phyloP scores from a whole-genome alignment of 495 filamentous ascomycete genomes.

The Hyaloscypha finlandica region DNA sequence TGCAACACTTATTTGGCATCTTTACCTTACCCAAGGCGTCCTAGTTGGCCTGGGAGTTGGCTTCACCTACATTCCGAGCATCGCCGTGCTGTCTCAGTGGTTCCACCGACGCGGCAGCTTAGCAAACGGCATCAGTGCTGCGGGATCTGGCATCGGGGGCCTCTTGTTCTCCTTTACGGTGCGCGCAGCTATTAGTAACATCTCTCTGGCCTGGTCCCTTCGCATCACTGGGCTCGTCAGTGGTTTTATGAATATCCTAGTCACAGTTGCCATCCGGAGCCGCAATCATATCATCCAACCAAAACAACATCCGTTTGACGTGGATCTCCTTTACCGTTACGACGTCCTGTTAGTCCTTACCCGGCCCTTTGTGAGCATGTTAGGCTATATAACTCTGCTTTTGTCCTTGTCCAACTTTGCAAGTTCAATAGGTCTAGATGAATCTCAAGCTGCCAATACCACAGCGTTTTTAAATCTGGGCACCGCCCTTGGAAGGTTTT shows the following conservation, averaged over 20 bases:
- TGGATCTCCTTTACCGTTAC: constrained; percentile 57
- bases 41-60: constrained; percentile 77
- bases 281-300: constrained; percentile 69
- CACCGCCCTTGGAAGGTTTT: constrained; percentile 60
- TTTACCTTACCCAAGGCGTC: constrained; percentile 75
- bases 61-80: constrained; percentile 71
- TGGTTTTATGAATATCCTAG: constrained; percentile 59
- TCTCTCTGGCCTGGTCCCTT: constrained; percentile 66
- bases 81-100: constrained; percentile 77
- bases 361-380: constrained; percentile 71
- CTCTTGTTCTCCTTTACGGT: constrained; percentile 60
- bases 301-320: constrained; percentile 63
- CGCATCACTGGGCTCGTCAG: constrained; percentile 64
- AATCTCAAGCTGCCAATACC: constrained; percentile 68
- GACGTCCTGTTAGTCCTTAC: constrained; percentile 65
- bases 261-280: constrained; percentile 61
- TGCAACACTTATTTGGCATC: constrained; percentile 68
- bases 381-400: constrained; percentile 71
- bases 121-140: constrained; percentile 71
- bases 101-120: constrained; percentile 69
- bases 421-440: constrained; percentile 59
- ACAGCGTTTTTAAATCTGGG: constrained; percentile 73
- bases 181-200: constrained; percentile 59
- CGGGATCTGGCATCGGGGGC: constrained; percentile 76
- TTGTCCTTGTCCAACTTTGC: constrained; percentile 76